phyloP scores from a whole-genome alignment of 2,329 filamentous ascomycete species.

The Apiospora phragmitis region DNA sequence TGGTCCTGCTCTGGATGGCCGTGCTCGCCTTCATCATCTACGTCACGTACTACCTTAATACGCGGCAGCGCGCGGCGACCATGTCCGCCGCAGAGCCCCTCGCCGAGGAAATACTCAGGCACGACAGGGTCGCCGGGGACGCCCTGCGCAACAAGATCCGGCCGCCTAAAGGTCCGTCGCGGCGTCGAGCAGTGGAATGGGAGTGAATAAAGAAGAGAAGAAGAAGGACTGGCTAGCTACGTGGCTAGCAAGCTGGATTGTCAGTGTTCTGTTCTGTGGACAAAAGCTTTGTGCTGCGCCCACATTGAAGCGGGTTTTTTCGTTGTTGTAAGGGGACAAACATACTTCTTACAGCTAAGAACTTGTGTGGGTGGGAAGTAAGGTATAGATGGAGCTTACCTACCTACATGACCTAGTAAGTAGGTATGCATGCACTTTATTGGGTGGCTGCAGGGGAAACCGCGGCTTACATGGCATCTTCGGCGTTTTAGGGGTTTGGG shows the following conservation, averaged over 20 bases:
- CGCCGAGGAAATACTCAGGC: not conserved
- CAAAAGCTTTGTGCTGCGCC: not conserved
- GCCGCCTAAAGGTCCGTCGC: not conserved
- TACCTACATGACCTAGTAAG: not conserved
- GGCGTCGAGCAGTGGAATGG: not conserved
- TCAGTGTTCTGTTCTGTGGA: not conserved
- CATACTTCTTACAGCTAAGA: not conserved
- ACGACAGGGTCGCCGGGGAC: not conserved
- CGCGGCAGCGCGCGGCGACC: conserved; percentile 17
- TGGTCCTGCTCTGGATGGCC: conserved; percentile 29
- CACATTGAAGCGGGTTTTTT: no score
- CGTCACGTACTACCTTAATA: conserved; percentile 28
- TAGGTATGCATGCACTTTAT: not conserved
- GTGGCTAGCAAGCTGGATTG: not conserved
- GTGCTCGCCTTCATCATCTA: conserved; percentile 25
- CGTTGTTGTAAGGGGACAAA: not conserved
- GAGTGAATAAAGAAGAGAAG: not conserved
- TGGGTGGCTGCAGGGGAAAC: not conserved
- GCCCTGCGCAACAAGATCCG: conserved; percentile 5
- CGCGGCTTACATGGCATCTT: not conserved
- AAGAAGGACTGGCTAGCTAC: not conserved
- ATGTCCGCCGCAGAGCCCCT: not conserved
- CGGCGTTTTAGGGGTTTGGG: not conserved
- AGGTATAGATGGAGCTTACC: not conserved
- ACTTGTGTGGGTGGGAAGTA: not conserved